Conservation (phyloP, 495 filamentous ascomycete species). For the Bathelium albidoporum region DNA sequence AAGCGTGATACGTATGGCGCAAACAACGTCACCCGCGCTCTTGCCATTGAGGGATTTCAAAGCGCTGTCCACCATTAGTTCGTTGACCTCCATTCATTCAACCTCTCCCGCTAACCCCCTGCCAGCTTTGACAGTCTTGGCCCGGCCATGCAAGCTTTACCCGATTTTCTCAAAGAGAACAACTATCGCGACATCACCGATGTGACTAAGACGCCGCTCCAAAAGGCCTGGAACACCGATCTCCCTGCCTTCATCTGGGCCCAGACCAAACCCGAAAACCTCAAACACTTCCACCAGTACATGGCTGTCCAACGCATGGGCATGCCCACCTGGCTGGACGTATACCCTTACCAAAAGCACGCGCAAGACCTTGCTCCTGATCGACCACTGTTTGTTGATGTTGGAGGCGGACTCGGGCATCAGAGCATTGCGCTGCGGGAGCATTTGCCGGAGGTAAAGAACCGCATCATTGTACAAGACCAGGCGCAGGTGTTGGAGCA, state of each 20-base stretch:
- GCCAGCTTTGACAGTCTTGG: neutral
- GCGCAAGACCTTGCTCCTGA: neutral
- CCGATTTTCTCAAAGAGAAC: slow-evolving; percentile 33
- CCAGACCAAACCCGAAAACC: slow-evolving; percentile 28
- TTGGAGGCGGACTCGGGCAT: slow-evolving; percentile 11
- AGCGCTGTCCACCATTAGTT: neutral
- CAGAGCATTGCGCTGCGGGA: slow-evolving; percentile 1
- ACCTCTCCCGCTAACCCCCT: neutral
- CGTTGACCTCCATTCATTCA: neutral
- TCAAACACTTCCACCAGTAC: slow-evolving; percentile 29
- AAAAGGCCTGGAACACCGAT: slow-evolving; percentile 35
- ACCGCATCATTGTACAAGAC: too few species aligned
- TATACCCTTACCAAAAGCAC: slow-evolving; percentile 19
- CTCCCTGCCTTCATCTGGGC: slow-evolving; percentile 34
- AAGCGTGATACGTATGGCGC: neutral
- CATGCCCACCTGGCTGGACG: slow-evolving; percentile 30
- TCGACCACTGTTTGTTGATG: slow-evolving; percentile 9
- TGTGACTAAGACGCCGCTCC: slow-evolving; percentile 31
- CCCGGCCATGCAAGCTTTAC: slow-evolving; percentile 3
- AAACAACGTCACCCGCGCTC: neutral
- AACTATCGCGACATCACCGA: slow-evolving; percentile 33
- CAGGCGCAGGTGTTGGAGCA: neutral
- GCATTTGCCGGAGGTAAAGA: too few species aligned
- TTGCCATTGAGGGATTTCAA: neutral
- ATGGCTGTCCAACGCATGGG: slow-evolving; percentile 29